A percentile compares a stretch with the other conserved stretches of the same genome.
Conservation (phyloP, 73 alveolate species). For the Tetrahymena borealis region DNA sequence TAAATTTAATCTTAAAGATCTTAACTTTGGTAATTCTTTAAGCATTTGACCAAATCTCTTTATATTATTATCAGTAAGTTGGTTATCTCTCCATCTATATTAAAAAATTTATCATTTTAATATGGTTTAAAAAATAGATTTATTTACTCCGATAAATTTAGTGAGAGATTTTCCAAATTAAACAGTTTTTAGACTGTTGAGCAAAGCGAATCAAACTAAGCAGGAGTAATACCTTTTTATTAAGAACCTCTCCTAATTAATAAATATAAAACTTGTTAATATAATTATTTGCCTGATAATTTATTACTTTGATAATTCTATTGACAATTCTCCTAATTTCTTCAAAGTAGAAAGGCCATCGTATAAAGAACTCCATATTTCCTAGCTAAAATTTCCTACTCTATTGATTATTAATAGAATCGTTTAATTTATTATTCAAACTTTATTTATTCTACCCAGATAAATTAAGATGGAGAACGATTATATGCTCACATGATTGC, state of each 20-base stretch:
- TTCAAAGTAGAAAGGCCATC: background rate
- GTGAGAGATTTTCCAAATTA: background rate
- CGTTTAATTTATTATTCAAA: background rate
- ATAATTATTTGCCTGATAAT: too few relatives aligned
- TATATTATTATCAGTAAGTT: background rate
- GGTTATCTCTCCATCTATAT: background rate
- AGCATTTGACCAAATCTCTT: background rate
- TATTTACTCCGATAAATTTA: background rate
- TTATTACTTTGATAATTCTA: background rate
- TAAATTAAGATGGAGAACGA: background rate
- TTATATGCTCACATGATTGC: background rate
- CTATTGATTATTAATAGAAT: background rate
- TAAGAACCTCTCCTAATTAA: background rate
- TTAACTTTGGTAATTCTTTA: background rate
- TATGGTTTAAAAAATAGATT: background rate
- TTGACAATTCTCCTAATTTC: background rate
- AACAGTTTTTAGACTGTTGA: background rate
- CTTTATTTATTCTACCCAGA: background rate
- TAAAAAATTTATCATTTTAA: background rate
- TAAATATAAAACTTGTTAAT: background rate
- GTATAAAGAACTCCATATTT: background rate
- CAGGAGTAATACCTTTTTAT: background rate
- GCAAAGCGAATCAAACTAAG: background rate
- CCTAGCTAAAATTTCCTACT: background rate
- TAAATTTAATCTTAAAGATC: background rate